Percentiles rank a stretch among this genome's conserved stretches.
These are phyloP conservation scores for Fusarium avenaceum DNA, from an alignment of 2,329 filamentous ascomycete genomes.

Conservation along the genomic window DNA sequence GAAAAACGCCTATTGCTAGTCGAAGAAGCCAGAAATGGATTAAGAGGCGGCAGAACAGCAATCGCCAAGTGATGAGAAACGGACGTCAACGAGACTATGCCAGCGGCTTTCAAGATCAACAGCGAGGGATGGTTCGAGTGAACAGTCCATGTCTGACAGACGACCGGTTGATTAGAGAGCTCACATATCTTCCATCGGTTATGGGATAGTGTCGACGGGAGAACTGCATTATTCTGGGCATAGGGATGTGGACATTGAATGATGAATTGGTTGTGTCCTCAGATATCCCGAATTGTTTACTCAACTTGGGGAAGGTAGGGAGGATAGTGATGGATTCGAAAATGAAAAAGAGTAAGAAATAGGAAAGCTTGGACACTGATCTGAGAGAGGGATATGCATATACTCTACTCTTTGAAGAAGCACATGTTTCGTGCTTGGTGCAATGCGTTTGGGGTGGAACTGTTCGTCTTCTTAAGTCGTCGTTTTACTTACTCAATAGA, in stretches of 20 bases:
- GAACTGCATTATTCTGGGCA: neutral
- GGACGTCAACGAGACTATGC: neutral
- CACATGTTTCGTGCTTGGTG: constrained; percentile 7
- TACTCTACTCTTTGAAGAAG: neutral
- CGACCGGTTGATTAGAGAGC: neutral
- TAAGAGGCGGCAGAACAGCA: neutral
- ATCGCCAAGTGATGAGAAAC: neutral
- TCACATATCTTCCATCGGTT: neutral
- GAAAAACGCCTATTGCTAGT: too few species aligned
- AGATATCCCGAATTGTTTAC: neutral
- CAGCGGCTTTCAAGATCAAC: neutral
- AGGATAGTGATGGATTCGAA: neutral
- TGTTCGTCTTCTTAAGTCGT: neutral
- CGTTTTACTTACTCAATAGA: constrained; percentile 25
- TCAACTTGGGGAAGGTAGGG: neutral
- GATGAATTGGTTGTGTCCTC: neutral
- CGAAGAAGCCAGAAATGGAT: neutral
- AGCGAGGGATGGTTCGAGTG: constrained; percentile 6
- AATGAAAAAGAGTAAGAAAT: neutral
- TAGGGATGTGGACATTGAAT: neutral
- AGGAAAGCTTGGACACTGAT: neutral
- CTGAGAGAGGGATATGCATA: neutral
- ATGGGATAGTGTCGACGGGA: neutral
- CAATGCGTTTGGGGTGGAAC: constrained; percentile 12
- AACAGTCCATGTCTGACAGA: neutral